Percentiles rank a stretch among this genome's conserved stretches.
phyloP scores from a whole-genome alignment of 2,329 filamentous ascomycete genomes.

The Cladosporium cucumerinum region DNA sequence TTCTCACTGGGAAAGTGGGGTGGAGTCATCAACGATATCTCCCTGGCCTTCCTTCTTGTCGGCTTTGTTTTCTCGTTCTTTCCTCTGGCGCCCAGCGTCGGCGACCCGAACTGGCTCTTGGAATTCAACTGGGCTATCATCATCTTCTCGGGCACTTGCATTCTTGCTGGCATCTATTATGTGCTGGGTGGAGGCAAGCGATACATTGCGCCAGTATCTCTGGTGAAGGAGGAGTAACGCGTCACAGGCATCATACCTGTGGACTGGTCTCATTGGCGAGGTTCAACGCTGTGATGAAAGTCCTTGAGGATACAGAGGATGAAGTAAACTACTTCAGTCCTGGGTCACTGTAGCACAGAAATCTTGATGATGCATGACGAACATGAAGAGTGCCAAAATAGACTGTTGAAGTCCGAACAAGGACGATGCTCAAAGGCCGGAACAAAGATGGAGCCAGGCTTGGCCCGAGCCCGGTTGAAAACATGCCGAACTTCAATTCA shows the following conservation, averaged over 20 bases:
- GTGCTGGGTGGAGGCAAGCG: slow-evolving; percentile 21
- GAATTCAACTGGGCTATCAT: slow-evolving; percentile 35
- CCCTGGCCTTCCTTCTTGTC: slow-evolving; percentile 30
- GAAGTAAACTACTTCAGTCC: neutral
- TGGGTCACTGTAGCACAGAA: neutral
- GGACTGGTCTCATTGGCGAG: neutral
- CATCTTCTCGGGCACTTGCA: slow-evolving; percentile 28
- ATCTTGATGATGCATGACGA: neutral
- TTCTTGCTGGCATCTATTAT: slow-evolving; percentile 29
- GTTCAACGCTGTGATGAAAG: neutral
- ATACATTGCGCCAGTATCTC: slow-evolving; percentile 32
- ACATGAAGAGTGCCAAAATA: neutral
- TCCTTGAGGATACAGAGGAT: neutral
- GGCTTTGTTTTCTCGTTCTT: slow-evolving; percentile 37
- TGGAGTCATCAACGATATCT: slow-evolving; percentile 31
- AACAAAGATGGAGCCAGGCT: neutral
- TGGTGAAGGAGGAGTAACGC: slow-evolving; percentile 29
- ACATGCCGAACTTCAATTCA: no score
- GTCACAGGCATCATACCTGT: neutral
- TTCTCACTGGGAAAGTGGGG: slow-evolving; percentile 36
- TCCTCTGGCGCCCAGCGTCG: slow-evolving; percentile 24
- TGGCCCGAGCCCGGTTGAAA: neutral
- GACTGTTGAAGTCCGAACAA: neutral
- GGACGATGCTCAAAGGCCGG: neutral
- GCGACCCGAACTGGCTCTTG: slow-evolving; percentile 24